Conservation (phyloP, 306 rosid genomes). For the Vigna nakashimae region DNA sequence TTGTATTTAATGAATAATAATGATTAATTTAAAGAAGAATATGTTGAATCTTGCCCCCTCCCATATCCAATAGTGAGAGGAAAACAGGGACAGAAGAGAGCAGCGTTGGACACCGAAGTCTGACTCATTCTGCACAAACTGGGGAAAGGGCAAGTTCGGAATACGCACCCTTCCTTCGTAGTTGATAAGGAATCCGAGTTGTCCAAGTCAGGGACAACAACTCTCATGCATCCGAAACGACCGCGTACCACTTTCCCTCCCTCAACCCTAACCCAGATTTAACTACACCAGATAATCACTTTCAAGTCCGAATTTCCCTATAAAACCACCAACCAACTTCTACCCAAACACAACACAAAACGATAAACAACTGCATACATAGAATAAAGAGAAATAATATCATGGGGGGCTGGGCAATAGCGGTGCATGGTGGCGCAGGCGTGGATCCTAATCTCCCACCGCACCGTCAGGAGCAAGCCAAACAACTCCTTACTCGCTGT, state of each 20-base stretch:
- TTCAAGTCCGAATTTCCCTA: slow-evolving; percentile 46
- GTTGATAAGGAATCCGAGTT: background rate
- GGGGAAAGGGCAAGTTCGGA: too few species aligned
- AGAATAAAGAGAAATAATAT: background rate
- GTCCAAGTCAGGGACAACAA: background rate
- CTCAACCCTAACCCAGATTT: background rate
- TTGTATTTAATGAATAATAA: too few species aligned
- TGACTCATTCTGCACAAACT: background rate
- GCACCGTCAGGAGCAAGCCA: slow-evolving; percentile 84
- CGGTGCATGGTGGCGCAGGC: slow-evolving; percentile 99
- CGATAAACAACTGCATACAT: background rate
- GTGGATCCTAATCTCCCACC: slow-evolving; percentile 93
- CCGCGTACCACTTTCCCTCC: background rate
- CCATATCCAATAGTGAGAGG: too few species aligned
- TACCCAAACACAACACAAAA: background rate
- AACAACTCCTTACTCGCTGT: slow-evolving; percentile 78
- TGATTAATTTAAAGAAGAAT: too few species aligned
- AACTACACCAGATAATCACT: slow-evolving; percentile 7
- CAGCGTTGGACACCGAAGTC: too few species aligned
- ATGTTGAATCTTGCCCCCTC: too few species aligned
- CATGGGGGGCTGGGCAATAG: slow-evolving; percentile 91
- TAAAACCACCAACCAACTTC: slow-evolving; percentile 6
- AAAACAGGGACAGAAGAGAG: too few species aligned
- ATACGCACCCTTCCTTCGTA: background rate
- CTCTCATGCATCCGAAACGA: background rate